Evolutionary conservation across 257 asterid species (phyloP).

Genomic region (Anisodus acutangulus): DNA sequence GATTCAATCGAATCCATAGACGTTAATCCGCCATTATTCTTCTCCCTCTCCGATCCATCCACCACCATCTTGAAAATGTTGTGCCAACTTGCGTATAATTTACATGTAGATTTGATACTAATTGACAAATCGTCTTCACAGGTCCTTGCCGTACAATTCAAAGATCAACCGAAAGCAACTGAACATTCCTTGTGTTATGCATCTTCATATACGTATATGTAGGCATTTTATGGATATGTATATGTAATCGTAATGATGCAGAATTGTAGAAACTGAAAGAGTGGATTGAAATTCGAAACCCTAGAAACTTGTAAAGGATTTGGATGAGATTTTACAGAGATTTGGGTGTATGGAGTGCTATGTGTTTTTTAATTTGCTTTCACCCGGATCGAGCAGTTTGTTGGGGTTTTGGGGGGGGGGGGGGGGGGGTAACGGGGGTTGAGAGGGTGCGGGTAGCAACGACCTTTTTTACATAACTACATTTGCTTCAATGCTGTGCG

Average conservation of each 20-base stretch:
- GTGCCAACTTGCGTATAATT: slow-evolving; percentile 37
- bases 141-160: not conserved
- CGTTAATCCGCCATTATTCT: slow-evolving; percentile 57
- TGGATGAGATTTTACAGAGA: slow-evolving; percentile 26
- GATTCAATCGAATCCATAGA: slow-evolving; percentile 93
- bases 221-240: too few species aligned
- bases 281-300: not conserved
- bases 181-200: not conserved
- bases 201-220: not conserved
- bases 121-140: not conserved
- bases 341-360: slow-evolving; percentile 15
- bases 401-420: too few species aligned
- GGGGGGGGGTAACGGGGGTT: too few species aligned
- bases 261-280: not conserved
- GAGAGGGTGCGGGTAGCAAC: too few species aligned
- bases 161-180: slow-evolving; percentile 1
- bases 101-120: slow-evolving; percentile 20
- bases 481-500: too few species aligned
- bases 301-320: slow-evolving; percentile 20
- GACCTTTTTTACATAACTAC: too few species aligned
- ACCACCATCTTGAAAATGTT: too few species aligned
- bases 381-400: not conserved
- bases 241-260: not conserved
- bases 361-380: not conserved
- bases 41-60: not conserved